Evolutionary conservation across 768 basidiomycete species (phyloP), one percentile per base, ranked within the genome.

Genomic region (Tricholomella constricta): DNA sequence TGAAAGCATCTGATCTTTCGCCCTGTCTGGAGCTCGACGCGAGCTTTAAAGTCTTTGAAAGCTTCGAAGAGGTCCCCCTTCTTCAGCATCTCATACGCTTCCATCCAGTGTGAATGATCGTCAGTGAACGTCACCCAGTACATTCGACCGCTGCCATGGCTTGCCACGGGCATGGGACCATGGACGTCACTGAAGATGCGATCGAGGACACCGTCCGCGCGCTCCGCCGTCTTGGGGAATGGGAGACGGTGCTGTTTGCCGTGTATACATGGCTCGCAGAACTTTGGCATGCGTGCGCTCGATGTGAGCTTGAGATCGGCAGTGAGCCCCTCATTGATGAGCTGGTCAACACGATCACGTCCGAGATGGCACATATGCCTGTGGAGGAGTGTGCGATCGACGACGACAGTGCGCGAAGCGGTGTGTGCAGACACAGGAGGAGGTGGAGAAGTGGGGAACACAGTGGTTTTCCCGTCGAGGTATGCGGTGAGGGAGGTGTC

Each of bases 31-130:
- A 48, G 69, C 59, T 73, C 72, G 4, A 64, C 70, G 29, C 48
- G 60, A 1, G 68, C 67, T 55, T 74, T 72, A 67, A 53, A 75
- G 8, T 20, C 14, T 49, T 68, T 63, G 58, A 76, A 69, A 1
- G 60, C 57, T 3, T 45, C 54, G 48, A 69, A 65, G 14, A 58
- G 48, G 12, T 54, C 38, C 12, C 38, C 22, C 41, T 48, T 69
- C 65, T 54, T 36, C 29, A 38, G 29, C 9, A 67, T 51, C 11
- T 42, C 45, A 34, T 32, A 17, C 1, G 22, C 43, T 29, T 49
- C 43, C 47, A 45, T 49, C 52, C 52, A 47, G 7, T 44, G 10
- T 6, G 45, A 48, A 4, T 20, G 10, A 36, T 54, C 40, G 22
- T 54, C 31, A 6, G 41, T 31, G 19, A 54, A 54, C 8, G 52